Percentiles rank a stretch among this genome's conserved stretches.
Evolutionary conservation across 768 basidiomycete species (phyloP).

Genomic region (Lactarius evosmus): DNA sequence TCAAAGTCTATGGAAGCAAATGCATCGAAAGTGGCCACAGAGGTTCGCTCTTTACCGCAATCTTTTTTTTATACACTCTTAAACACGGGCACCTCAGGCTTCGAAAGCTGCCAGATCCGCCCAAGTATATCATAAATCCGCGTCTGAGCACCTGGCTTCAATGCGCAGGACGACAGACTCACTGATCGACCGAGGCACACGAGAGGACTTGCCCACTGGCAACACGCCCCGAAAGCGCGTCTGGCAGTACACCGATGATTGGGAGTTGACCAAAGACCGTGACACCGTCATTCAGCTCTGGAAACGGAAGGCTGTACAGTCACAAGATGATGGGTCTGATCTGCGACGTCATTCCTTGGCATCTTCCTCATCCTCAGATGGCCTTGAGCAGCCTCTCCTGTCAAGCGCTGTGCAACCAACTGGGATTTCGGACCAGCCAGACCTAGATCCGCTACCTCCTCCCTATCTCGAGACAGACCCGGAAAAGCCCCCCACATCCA

Average conservation of each 20-base stretch:
- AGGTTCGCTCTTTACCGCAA: constrained; percentile 41
- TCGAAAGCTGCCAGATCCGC: constrained; percentile 40
- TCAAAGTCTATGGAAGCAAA: constrained; percentile 48
- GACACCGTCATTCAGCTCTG: constrained; percentile 55
- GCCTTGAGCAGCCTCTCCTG: background rate
- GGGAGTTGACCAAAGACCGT: constrained; percentile 66
- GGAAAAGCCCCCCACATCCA: constrained; percentile 4
- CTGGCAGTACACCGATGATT: constrained; percentile 67
- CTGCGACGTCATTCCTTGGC: constrained; percentile 20
- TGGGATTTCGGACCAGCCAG: constrained; percentile 6
- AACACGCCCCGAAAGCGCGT: constrained; percentile 71
- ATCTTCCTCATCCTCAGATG: background rate
- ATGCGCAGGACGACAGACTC: constrained; percentile 50
- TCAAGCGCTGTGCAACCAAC: constrained; percentile 2
- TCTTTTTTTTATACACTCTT: constrained; percentile 7
- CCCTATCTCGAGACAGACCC: constrained; percentile 18
- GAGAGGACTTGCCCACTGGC: constrained; percentile 65
- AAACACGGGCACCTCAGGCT: constrained; percentile 36
- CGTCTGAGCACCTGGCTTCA: constrained; percentile 44
- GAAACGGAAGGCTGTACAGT: constrained; percentile 34
- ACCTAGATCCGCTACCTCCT: constrained; percentile 14
- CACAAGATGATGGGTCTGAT: constrained; percentile 35
- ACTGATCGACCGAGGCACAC: constrained; percentile 55
- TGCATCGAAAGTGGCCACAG: constrained; percentile 43
- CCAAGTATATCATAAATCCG: constrained; percentile 44